Evolutionary conservation across 495 filamentous ascomycete genomes (phyloP).

Genomic region (Parathielavia appendiculata): DNA sequence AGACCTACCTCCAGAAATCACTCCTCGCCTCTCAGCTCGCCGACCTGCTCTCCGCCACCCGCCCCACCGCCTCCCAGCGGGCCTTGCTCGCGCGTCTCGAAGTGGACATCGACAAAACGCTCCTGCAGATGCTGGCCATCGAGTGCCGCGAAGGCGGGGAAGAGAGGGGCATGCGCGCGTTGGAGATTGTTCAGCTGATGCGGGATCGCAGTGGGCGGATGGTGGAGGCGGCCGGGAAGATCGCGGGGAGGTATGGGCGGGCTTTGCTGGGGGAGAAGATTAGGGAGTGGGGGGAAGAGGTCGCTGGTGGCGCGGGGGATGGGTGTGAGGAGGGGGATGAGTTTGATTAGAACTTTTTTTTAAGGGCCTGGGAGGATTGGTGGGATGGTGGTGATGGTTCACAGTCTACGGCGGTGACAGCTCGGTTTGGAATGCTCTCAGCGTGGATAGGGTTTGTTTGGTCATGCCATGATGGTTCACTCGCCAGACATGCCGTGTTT

Average conservation of each 20-base stretch:
- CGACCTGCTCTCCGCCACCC: constrained; percentile 53
- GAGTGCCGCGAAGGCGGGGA: constrained; percentile 85
- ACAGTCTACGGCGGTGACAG: background rate
- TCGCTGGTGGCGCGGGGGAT: constrained; percentile 47
- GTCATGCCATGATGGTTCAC: background rate
- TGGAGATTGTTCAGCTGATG: constrained; percentile 77
- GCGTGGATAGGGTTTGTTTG: constrained; percentile 1
- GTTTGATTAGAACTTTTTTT: background rate
- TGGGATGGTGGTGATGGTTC: background rate
- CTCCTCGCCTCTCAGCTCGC: constrained; percentile 63
- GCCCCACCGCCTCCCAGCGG: constrained; percentile 53
- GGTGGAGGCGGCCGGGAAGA: constrained; percentile 77
- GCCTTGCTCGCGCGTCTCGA: constrained; percentile 63
- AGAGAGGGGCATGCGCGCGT: constrained; percentile 85
- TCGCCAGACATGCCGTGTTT: constrained; percentile 7
- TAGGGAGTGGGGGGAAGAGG: constrained; percentile 60
- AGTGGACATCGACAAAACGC: constrained; percentile 75
- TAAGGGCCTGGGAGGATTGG: background rate
- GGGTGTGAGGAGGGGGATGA: constrained; percentile 8
- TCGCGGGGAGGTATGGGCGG: constrained; percentile 72
- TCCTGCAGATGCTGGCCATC: constrained; percentile 82
- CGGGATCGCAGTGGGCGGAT: constrained; percentile 73
- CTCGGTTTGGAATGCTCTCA: background rate
- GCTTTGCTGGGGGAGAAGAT: constrained; percentile 83
- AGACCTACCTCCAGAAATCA: constrained; percentile 70